Conservation (phyloP, 164 flowering plant genomes). For the Vitis riparia region DNA sequence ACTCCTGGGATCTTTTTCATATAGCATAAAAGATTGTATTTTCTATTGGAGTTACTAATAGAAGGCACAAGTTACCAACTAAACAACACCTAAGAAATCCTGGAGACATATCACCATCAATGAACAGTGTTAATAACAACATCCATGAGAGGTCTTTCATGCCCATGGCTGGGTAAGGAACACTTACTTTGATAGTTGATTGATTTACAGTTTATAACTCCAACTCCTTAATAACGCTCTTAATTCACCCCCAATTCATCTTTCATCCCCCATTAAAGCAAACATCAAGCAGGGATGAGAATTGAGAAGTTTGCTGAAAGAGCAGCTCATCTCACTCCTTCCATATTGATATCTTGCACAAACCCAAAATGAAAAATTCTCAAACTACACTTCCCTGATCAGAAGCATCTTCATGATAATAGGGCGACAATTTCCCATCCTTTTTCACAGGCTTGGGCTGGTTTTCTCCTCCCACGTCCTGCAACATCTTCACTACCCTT, state of each 20-base stretch:
- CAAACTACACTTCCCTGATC: slow-evolving; percentile 78
- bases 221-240: background rate
- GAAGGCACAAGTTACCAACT: background rate
- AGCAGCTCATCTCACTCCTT: slow-evolving; percentile 5
- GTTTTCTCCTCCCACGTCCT: slow-evolving; percentile 50
- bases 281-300: slow-evolving; percentile 1
- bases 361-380: slow-evolving; percentile 10
- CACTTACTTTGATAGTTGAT: background rate
- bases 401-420: slow-evolving; percentile 73
- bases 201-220: background rate
- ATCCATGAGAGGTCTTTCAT: background rate
- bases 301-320: background rate
- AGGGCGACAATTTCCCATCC: slow-evolving; percentile 81
- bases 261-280: background rate
- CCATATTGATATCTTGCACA: slow-evolving; percentile 1
- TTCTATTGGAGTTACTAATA: background rate
- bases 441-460: slow-evolving; percentile 39
- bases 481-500: slow-evolving; percentile 80
- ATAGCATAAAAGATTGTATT: background rate
- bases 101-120: background rate
- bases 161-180: background rate
- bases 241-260: background rate
- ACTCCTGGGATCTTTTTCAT: background rate
- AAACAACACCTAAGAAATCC: background rate
- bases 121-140: background rate